Evolutionary conservation across 2,329 filamentous ascomycete species (phyloP).

Genomic region (Aspergillus sp.): DNA sequence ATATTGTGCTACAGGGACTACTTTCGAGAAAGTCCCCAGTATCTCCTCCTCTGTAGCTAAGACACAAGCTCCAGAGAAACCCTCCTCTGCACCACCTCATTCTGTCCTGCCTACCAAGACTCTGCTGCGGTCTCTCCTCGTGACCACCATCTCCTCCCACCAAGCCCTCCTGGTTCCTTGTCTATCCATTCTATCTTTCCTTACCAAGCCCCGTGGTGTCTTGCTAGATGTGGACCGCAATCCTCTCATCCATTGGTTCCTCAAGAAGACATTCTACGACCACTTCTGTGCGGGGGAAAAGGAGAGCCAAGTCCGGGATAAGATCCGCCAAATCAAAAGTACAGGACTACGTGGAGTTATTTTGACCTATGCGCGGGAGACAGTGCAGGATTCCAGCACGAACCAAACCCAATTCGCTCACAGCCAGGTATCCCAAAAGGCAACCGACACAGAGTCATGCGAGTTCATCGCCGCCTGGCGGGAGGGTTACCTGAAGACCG

Average conservation of each 20-base stretch:
- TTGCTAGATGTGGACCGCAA: slow-evolving; percentile 75
- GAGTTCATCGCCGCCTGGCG: slow-evolving; percentile 61
- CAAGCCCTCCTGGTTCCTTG: slow-evolving; percentile 67
- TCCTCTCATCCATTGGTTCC: slow-evolving; percentile 65
- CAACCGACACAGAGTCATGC: slow-evolving; percentile 18
- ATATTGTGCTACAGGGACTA: background rate
- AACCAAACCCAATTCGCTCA: slow-evolving; percentile 58
- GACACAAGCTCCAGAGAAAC: background rate
- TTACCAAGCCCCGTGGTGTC: slow-evolving; percentile 7
- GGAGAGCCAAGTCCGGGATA: slow-evolving; percentile 65
- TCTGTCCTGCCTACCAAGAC: background rate
- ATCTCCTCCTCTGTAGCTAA: background rate
- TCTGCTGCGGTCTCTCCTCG: slow-evolving; percentile 46
- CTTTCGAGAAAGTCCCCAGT: background rate
- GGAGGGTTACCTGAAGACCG: slow-evolving; percentile 72
- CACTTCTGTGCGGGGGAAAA: slow-evolving; percentile 88
- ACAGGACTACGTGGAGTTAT: slow-evolving; percentile 84
- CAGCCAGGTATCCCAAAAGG: background rate
- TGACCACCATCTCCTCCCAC: slow-evolving; percentile 53
- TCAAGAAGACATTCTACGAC: slow-evolving; percentile 71
- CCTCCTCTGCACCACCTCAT: background rate
- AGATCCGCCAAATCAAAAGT: slow-evolving; percentile 65
- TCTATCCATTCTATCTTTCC: slow-evolving; percentile 53
- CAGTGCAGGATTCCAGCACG: slow-evolving; percentile 59
- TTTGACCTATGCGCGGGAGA: slow-evolving; percentile 79